Evolutionary conservation across 805 yeast genomes (phyloP), one percentile per base, ranked within the genome.

Genomic region (Cyberlindnera amylophila): DNA sequence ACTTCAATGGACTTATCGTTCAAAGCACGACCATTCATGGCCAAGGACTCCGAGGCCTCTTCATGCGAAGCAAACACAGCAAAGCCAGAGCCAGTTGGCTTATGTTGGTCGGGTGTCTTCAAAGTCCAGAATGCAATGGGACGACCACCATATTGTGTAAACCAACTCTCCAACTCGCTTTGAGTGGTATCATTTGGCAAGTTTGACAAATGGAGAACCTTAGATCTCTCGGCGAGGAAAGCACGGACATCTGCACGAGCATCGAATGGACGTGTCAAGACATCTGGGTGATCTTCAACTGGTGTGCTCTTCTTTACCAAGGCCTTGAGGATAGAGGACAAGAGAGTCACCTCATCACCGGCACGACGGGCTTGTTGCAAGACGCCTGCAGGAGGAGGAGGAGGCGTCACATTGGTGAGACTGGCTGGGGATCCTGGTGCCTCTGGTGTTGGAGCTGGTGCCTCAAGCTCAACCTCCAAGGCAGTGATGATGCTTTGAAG

Each of bases 61-160:
- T 86, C 95, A 62, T 89, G 96, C 3, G 83, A 74, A 3, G 82
- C 72, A 61, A 89, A 89, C 9, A 88, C 83, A 1, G 86, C 95
- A 70, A 88, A 90, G 1, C 96, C 97, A 4, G 86, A 71, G 14
- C 77, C 66, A 10, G 73, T 64, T 42, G 82, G 69, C 51, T 70
- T 73, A 42, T 68, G 69, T 42, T 69, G 71, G 38, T 73, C 81
- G 19, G 80, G 74, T n/a, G 77, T 73, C 55, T 81, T 81, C 39
- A 89, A 70, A 1, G 93, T 81, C 96, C 96, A 88, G 60, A 88
- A 86, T 11, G 95, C 93, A 38, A 86, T 74, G 2, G 96, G 95
- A 38, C 90, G 72, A 2, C 87, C 84, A 3, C 95, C 95, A 59
- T 76, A 82, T 58, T 86, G 93, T 4, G 88, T 79, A 60, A 88